Base-by-base conservation (phyloP, 768 basidiomycete species). In the Leccinellum rugosiceps region DNA sequence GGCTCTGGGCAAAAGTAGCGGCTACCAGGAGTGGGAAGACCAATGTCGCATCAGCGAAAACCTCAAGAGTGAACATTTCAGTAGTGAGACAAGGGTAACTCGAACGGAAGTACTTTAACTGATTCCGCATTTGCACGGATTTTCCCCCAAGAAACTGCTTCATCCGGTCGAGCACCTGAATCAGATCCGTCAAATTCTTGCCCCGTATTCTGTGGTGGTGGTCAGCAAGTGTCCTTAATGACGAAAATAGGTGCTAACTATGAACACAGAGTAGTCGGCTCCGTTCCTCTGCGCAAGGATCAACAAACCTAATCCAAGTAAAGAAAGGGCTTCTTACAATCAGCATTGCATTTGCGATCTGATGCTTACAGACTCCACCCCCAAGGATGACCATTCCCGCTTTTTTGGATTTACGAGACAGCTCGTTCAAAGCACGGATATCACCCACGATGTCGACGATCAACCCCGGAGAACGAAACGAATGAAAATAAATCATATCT, bases 121-220 rank as follows among this genome's bases (percentile, higher is more conserved):
- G 90, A 79, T 70, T 92, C 87, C 5, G 92, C 80, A 9, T 86
- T 87, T 13, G 89, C 87, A 34, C 93, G 83, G 60, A 98, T 98
- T 77, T 99, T 99, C 1, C 97, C 97, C 97, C 97, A 99, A 3
- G 92, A 94, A 25, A 99, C 85, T 1, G 97, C 97, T 74, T 99
- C 97, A 65, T 99, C 97, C 9, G 97, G 97, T 57, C 92, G 80
- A 31, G 97, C 95, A 17, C 96, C 96, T 6, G 95, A 95, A 72
- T 98, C 96, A 8, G 94, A 98, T 2, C 97, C 97, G 70, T 99
- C 97, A 63, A 97, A 99, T 77, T 99, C 97, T 77, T 99, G 94
- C 0, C 96, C 97, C 2, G 97, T 99, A 68, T 98, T 99, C 91
- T 93, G 44, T 14, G 48, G 17, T 19, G 15, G 55, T 31, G 52